Percentiles rank a stretch among this genome's conserved stretches.
phyloP scores from a whole-genome alignment of 2,329 filamentous ascomycete genomes.

The Claviceps capensis region DNA sequence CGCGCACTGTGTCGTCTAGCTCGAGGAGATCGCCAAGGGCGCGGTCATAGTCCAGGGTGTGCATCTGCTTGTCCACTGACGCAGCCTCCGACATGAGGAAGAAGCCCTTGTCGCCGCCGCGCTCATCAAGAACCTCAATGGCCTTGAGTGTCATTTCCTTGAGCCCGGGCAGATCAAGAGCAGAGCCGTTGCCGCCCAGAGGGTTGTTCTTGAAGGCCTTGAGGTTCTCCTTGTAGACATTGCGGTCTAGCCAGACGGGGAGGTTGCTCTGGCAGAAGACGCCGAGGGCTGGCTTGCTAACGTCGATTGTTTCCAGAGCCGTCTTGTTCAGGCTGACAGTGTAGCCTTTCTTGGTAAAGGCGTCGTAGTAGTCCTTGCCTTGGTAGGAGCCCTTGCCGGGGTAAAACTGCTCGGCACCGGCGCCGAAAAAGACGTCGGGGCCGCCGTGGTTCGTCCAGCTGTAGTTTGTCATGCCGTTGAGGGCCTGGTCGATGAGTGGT shows the following conservation, averaged over 20 bases:
- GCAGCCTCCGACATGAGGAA: slow-evolving; percentile 83
- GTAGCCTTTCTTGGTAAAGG: slow-evolving; percentile 62
- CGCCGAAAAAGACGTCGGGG: slow-evolving; percentile 71
- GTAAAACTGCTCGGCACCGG: slow-evolving; percentile 70
- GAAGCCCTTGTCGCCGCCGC: slow-evolving; percentile 58
- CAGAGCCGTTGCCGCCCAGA: slow-evolving; percentile 46
- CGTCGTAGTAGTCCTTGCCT: slow-evolving; percentile 65
- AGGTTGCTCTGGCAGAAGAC: slow-evolving; percentile 65
- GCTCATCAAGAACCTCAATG: slow-evolving; percentile 59
- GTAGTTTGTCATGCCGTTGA: slow-evolving; percentile 67
- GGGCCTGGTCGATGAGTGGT: slow-evolving; percentile 59
- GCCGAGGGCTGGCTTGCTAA: slow-evolving; percentile 53
- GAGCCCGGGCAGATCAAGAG: slow-evolving; percentile 64
- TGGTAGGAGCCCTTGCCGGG: slow-evolving; percentile 49
- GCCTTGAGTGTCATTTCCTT: slow-evolving; percentile 88
- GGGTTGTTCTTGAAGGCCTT: slow-evolving; percentile 53
- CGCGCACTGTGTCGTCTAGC: slow-evolving; percentile 69
- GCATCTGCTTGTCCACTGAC: slow-evolving; percentile 85
- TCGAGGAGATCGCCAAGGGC: slow-evolving; percentile 75
- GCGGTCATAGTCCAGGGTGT: slow-evolving; percentile 71
- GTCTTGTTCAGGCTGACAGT: slow-evolving; percentile 62
- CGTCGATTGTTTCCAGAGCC: slow-evolving; percentile 43
- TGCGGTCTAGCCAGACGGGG: slow-evolving; percentile 77
- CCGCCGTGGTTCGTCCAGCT: slow-evolving; percentile 64
- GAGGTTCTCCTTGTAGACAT: slow-evolving; percentile 63